Evolutionary conservation across 208 protist species (phyloP).

Genomic region (Crithidia fasciculata): DNA sequence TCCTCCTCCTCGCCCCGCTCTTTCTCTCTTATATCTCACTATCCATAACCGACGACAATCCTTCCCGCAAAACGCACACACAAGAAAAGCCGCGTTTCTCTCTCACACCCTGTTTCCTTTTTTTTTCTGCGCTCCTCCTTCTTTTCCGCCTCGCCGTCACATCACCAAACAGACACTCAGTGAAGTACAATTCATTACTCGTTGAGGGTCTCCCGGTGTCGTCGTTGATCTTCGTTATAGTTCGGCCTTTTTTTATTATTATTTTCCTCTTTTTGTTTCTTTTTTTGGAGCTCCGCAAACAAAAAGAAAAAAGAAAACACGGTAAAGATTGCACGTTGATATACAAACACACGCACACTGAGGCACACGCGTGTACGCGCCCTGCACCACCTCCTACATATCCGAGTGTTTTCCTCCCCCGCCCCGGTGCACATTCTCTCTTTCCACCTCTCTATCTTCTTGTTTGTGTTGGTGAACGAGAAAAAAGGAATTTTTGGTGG

Average conservation of each 20-base stretch:
- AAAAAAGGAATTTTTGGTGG: too few species aligned
- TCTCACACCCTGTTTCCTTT: constrained; percentile 1
- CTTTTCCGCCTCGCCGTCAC: too few species aligned
- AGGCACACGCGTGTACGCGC: background rate
- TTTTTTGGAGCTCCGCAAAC: constrained; percentile 1
- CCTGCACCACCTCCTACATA: constrained; percentile 10
- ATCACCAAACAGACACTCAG: background rate
- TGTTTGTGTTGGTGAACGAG: too few species aligned
- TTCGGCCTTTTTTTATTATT: background rate
- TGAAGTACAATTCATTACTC: constrained; percentile 5
- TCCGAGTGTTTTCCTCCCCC: background rate
- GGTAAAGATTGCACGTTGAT: too few species aligned
- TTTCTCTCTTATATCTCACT: too few species aligned
- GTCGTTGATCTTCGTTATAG: too few species aligned
- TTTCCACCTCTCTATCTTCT: background rate
- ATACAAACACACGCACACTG: too few species aligned
- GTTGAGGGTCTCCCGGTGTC: background rate
- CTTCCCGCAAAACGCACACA: too few species aligned
- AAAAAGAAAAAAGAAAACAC: too few species aligned
- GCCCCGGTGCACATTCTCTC: background rate
- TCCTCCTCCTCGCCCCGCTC: too few species aligned
- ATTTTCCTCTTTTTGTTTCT: background rate
- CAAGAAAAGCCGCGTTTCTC: background rate
- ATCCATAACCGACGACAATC: too few species aligned
- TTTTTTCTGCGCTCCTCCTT: background rate